Evolutionary conservation across 768 basidiomycete genomes (phyloP), one percentile per base, ranked within the genome.

Genomic region (Suillus americanus): DNA sequence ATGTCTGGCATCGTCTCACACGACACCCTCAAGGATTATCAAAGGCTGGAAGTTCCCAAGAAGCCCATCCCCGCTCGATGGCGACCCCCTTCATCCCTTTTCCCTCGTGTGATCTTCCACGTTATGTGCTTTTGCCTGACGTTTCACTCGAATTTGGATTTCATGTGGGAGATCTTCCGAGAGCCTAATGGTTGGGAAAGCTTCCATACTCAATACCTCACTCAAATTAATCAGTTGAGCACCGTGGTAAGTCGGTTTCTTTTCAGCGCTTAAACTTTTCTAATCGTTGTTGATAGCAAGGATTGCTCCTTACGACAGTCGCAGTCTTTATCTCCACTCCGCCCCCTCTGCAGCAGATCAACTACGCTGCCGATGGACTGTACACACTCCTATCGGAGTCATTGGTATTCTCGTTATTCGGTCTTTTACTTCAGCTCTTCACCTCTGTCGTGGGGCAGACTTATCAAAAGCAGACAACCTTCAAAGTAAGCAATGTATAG

Each of bases 81-180:
- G 55, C 7, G 3, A 37, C 37, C 55, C 9, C 55, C 55, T 25
- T 8, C 13, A 56, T 56, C 37, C 13, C 23, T 16, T 16, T 2
- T 56, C 55, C 55, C 55, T 14, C n/a, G 37, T 25, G 23, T 56
- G 14, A 38, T 56, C 14, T 56, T 56, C 55, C 55, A 3, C 55
- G 8, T 16, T 2, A 38, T 18, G n/a, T 56, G 55, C 55, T 56
- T 38, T 23, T 38, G 55, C 55, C 25, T 56, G 23, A 38, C 55
- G 16, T 38, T 56, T 25, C 55, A 56, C 33, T 16, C 23, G 12
- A 3, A 23, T 38, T 18, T 56, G 23, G 16, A 56, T 25, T 56
- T 56, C 55, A 56, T 56, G 55, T 56, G 55, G 55, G 55, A 56
- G 23, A 38, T 38, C 35, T 56, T 56, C 55, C n/a, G 9, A 38